A percentile compares a stretch with the other conserved stretches of the same genome.
Evolutionary conservation across 345 rosid species (phyloP).

Genomic region (Ceriops tagal): DNA sequence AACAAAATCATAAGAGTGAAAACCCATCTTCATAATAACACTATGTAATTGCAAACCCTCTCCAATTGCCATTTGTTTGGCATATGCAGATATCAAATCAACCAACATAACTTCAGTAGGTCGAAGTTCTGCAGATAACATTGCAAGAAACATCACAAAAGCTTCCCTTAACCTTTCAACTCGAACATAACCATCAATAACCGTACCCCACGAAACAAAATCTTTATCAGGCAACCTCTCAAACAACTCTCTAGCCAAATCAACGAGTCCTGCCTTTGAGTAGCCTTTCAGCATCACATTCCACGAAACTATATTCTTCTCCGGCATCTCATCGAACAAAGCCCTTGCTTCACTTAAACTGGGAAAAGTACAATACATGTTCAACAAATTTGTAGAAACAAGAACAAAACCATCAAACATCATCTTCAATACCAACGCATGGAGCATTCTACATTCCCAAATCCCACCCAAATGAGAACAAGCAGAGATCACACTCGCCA

Average conservation of each 20-base stretch:
- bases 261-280: conserved; percentile 61
- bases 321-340: conserved; percentile 65
- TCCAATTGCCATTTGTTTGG: conserved; percentile 26
- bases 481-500: conserved; percentile 55
- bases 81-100: conserved; percentile 72
- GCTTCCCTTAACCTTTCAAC: conserved; percentile 54
- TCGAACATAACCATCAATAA: conserved; percentile 57
- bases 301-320: conserved; percentile 65
- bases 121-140: conserved; percentile 44
- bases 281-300: conserved; percentile 88
- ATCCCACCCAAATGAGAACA: conserved; percentile 49
- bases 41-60: conserved; percentile 66
- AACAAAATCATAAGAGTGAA: conserved; percentile 53
- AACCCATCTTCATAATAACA: conserved; percentile 51
- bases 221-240: conserved; percentile 55
- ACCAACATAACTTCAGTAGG: conserved; percentile 70
- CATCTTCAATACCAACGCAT: conserved; percentile 53
- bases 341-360: conserved; percentile 51
- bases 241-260: conserved; percentile 54
- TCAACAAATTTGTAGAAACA: conserved; percentile 65
- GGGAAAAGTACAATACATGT: conserved; percentile 55
- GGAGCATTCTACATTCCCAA: conserved; percentile 56
- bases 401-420: conserved; percentile 41
- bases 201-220: conserved; percentile 75
- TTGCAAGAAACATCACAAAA: conserved; percentile 42